Evolutionary conservation across 2,329 filamentous ascomycete genomes (phyloP).

Genomic region (Fusarium sp.): DNA sequence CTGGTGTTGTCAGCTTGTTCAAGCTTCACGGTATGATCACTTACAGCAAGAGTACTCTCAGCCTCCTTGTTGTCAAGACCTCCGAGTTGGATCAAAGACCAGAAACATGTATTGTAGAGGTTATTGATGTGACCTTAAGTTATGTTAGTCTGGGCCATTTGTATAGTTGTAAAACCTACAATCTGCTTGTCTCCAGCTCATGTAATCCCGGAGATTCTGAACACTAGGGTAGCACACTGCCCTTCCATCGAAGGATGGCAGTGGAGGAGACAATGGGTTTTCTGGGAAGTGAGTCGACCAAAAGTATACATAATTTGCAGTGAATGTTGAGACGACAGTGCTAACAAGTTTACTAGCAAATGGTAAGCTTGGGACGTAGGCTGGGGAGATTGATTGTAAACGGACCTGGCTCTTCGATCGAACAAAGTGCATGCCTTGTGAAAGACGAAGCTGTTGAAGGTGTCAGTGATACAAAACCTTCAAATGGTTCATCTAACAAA

Average conservation of each 20-base stretch:
- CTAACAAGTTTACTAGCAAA: slow-evolving; percentile 82
- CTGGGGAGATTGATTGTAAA: background rate
- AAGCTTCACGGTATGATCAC: slow-evolving; percentile 27
- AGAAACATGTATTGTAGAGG: slow-evolving; percentile 97
- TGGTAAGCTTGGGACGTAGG: slow-evolving; percentile 18
- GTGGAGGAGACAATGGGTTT: slow-evolving; percentile 74
- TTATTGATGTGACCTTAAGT: slow-evolving; percentile 92
- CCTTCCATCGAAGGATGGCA: slow-evolving; percentile 93
- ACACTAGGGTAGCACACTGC: slow-evolving; percentile 90
- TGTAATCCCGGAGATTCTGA: slow-evolving; percentile 88
- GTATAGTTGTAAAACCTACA: slow-evolving; percentile 67
- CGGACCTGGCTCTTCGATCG: slow-evolving; percentile 81
- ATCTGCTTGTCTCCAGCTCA: slow-evolving; percentile 97
- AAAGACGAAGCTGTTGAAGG: slow-evolving; percentile 78
- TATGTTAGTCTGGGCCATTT: slow-evolving; percentile 20
- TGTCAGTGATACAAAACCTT: slow-evolving; percentile 2
- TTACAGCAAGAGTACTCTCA: slow-evolving; percentile 80
- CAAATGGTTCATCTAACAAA: slow-evolving; percentile 46
- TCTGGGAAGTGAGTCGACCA: slow-evolving; percentile 84
- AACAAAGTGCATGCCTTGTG: slow-evolving; percentile 86
- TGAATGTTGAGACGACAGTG: slow-evolving; percentile 93
- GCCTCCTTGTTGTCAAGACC: slow-evolving; percentile 82
- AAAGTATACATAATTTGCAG: slow-evolving; percentile 85
- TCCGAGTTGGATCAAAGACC: slow-evolving; percentile 84
- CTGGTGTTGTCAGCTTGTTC: slow-evolving; percentile 56